phyloP scores from a whole-genome alignment of 805 yeast species.

The Saccharomycopsis oosterbeekiorum region DNA sequence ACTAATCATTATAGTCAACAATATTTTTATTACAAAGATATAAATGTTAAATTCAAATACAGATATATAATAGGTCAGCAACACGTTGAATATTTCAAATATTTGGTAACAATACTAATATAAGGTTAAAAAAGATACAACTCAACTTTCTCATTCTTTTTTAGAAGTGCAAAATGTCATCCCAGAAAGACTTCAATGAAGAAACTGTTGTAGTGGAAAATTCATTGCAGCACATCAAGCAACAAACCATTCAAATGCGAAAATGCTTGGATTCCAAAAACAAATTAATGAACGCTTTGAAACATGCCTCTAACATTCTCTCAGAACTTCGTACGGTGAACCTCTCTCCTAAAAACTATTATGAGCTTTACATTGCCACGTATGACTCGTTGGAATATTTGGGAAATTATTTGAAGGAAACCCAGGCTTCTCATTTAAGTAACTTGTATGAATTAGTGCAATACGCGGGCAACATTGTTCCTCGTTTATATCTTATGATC shows the following conservation, averaged over 20 bases:
- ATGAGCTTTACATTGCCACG: slow-evolving; percentile 76
- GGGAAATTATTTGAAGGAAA: slow-evolving; percentile 52
- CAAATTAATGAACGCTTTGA: slow-evolving; percentile 76
- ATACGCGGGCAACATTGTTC: slow-evolving; percentile 88
- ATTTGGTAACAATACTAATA: too few relatives aligned
- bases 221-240: slow-evolving; percentile 44
- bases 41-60: too few relatives aligned
- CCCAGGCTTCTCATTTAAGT: slow-evolving; percentile 64
- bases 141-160: background rate
- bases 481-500: slow-evolving; percentile 87
- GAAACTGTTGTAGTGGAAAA: slow-evolving; percentile 31
- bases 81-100: too few relatives aligned
- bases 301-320: slow-evolving; percentile 74
- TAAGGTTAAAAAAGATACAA: background rate
- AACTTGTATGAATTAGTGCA: slow-evolving; percentile 93
- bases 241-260: slow-evolving; percentile 68
- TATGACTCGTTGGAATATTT: slow-evolving; percentile 73
- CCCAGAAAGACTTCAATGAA: slow-evolving; percentile 18
- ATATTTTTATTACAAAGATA: background rate
- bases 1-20: background rate
- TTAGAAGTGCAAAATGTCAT: slow-evolving; percentile 1
- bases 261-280: slow-evolving; percentile 59
- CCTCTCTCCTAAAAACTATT: slow-evolving; percentile 83
- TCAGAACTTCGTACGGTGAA: slow-evolving; percentile 70
- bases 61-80: too few relatives aligned